Evolutionary conservation across 441 rosid genomes (phyloP).

Genomic region (Isatis lusitanica): DNA sequence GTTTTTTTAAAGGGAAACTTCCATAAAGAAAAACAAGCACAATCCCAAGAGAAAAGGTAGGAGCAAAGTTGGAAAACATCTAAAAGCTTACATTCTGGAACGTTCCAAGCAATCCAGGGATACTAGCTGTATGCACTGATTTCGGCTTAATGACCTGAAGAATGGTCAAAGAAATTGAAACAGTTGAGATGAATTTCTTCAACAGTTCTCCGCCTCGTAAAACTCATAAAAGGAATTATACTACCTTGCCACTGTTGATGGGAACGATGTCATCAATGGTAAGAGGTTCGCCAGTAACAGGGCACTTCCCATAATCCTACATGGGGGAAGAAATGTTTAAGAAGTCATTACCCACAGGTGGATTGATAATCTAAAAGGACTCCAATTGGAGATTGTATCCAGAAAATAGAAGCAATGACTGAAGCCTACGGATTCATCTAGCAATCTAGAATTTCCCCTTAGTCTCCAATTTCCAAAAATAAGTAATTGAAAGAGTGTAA

Average conservation of each 20-base stretch:
- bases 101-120: constrained; percentile 93
- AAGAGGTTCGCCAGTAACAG: constrained; percentile 73
- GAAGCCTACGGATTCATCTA: background rate
- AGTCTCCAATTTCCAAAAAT: background rate
- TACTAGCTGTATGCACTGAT: constrained; percentile 80
- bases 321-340: background rate
- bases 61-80: background rate
- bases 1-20: background rate
- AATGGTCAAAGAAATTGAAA: background rate
- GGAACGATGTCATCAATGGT: constrained; percentile 75
- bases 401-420: background rate
- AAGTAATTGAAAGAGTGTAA: background rate
- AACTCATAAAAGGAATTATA: background rate
- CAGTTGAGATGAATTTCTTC: background rate
- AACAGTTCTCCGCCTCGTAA: background rate
- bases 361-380: background rate
- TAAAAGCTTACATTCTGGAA: constrained; percentile 73
- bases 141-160: constrained; percentile 85
- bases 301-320: constrained; percentile 89
- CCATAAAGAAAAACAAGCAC: background rate
- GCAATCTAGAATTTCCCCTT: background rate
- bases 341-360: constrained; percentile 1
- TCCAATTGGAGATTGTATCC: background rate
- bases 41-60: background rate
- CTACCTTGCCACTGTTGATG: constrained; percentile 70